These are phyloP conservation scores for Cercophora scortea DNA, from an alignment of 495 filamentous ascomycete genomes.

Conservation along the genomic window DNA sequence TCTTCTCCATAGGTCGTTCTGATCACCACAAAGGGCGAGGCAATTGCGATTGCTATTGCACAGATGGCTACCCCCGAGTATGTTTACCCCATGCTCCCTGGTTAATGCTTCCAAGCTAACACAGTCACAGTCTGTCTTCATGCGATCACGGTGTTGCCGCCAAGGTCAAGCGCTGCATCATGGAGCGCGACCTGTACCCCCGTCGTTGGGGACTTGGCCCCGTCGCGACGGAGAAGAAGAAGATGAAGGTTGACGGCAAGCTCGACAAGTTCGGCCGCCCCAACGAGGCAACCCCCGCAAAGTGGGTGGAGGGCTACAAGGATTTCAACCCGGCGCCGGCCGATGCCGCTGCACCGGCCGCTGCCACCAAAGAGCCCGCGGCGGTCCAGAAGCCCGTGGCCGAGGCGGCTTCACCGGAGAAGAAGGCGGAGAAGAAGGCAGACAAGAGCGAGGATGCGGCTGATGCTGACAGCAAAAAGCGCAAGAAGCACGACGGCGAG, in stretches of 20 bases:
- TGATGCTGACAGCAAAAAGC: slow-evolving; percentile 55
- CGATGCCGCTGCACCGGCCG: slow-evolving; percentile 23
- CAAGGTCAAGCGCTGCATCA: slow-evolving; percentile 94
- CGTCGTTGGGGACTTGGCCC: slow-evolving; percentile 91
- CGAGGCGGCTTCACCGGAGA: slow-evolving; percentile 14
- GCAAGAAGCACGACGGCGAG: slow-evolving; percentile 76
- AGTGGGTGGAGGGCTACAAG: slow-evolving; percentile 85
- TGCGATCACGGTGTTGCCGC: slow-evolving; percentile 96
- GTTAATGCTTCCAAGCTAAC: not conserved
- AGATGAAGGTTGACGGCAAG: slow-evolving; percentile 95
- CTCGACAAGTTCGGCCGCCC: slow-evolving; percentile 92
- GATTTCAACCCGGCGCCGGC: slow-evolving; percentile 58
- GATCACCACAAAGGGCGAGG: slow-evolving; percentile 98
- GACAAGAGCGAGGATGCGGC: slow-evolving; percentile 28
- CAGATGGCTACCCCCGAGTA: slow-evolving; percentile 56
- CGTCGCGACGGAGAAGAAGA: slow-evolving; percentile 91
- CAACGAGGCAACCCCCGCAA: slow-evolving; percentile 84
- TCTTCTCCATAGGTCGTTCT: slow-evolving; percentile 70
- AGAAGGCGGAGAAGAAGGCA: slow-evolving; percentile 30
- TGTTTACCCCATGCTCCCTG: not conserved
- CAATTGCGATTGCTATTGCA: slow-evolving; percentile 89
- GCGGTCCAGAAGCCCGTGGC: slow-evolving; percentile 1
- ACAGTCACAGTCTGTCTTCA: slow-evolving; percentile 51
- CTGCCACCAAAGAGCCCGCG: slow-evolving; percentile 23
- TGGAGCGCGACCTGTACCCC: slow-evolving; percentile 97